Percentiles rank a stretch among this genome's conserved stretches.
phyloP scores from a whole-genome alignment of 306 rosid species.

The Oxytropis ochrocephala region DNA sequence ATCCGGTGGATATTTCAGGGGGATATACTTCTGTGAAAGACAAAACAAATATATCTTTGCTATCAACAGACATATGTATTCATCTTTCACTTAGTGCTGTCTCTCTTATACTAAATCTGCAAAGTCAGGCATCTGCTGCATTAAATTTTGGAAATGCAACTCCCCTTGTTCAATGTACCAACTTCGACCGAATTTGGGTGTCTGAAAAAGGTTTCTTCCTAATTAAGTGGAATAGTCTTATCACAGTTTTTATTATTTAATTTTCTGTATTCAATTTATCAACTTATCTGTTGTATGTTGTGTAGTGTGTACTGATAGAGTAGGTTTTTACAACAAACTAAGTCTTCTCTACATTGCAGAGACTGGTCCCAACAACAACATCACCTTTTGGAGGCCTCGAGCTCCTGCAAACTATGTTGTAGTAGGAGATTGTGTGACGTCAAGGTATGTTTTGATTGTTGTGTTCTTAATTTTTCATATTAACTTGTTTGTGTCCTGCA shows the following conservation, averaged over 20 bases:
- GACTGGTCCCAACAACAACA: constrained; percentile 47
- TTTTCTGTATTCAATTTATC: constrained; percentile 2
- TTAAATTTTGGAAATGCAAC: constrained; percentile 68
- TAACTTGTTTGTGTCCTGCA: not conserved
- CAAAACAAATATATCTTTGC: constrained; percentile 81
- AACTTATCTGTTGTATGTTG: not conserved
- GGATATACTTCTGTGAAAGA: constrained; percentile 95
- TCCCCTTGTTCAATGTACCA: constrained; percentile 74
- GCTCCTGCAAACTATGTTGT: constrained; percentile 89
- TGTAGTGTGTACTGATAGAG: not conserved
- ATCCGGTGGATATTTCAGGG: constrained; percentile 95
- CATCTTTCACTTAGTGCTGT: constrained; percentile 89
- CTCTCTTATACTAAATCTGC: constrained; percentile 84
- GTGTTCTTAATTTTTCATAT: not conserved
- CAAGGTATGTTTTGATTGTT: constrained; percentile 43
- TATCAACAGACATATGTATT: constrained; percentile 76
- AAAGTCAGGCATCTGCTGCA: constrained; percentile 77
- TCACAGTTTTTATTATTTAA: not conserved
- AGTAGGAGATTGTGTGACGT: constrained; percentile 93
- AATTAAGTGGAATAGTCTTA: not conserved
- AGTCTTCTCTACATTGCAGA: constrained; percentile 39
- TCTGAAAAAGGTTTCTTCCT: constrained; percentile 66
- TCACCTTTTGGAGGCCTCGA: constrained; percentile 93
- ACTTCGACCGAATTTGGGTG: constrained; percentile 82
- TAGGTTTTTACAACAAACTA: constrained; percentile 11